Percentiles rank a stretch among this genome's conserved stretches.
These are phyloP conservation scores for Apiospora phragmitis DNA, from an alignment of 2,329 filamentous ascomycete genomes.

Conservation along the genomic window DNA sequence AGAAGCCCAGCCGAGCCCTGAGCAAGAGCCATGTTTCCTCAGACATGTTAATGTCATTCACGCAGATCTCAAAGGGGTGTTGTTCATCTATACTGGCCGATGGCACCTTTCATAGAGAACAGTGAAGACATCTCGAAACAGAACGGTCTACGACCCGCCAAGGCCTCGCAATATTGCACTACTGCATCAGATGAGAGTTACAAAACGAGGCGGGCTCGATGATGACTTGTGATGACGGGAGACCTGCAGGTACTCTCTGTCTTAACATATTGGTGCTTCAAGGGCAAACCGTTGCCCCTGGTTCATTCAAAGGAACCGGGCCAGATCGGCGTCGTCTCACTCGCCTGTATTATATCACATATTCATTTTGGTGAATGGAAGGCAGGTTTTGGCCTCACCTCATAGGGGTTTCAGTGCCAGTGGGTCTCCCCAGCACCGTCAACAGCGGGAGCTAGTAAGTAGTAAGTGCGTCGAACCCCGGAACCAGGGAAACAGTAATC, in stretches of 20 bases:
- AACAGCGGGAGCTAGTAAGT: background rate
- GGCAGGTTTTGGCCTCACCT: background rate
- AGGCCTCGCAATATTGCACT: background rate
- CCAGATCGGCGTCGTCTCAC: background rate
- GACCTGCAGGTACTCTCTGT: background rate
- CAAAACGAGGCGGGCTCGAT: background rate
- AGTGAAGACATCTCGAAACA: background rate
- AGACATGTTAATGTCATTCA: background rate
- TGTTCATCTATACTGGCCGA: background rate
- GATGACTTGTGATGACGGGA: background rate
- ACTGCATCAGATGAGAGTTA: background rate
- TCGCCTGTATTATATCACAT: background rate
- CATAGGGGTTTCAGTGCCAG: background rate
- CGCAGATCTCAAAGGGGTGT: too few species aligned
- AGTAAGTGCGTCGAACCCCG: background rate
- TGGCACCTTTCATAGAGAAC: background rate
- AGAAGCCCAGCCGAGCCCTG: background rate
- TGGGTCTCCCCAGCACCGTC: background rate
- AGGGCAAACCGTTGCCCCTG: background rate
- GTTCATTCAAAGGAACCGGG: background rate
- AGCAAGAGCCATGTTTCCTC: background rate
- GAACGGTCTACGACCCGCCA: background rate
- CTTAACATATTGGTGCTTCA: background rate
- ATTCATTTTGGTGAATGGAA: background rate
- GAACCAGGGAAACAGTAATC: background rate